These are phyloP conservation scores for Tetradesmus obliquus DNA, from an alignment of 139 green algal genomes.

Conservation along the genomic window DNA sequence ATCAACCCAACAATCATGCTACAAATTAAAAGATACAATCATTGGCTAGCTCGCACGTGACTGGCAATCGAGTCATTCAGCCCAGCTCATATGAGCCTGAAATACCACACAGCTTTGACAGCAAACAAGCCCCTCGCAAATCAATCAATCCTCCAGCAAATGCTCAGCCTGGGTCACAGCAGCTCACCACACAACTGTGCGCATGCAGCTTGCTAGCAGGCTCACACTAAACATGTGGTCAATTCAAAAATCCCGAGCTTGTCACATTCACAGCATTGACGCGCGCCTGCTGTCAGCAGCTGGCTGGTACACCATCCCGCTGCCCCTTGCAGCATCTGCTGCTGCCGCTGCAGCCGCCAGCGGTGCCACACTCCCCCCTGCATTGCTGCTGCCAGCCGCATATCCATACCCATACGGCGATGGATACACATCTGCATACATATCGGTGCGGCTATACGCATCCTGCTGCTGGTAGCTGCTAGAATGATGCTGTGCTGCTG, in stretches of 20 bases:
- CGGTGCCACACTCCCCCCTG: neutral
- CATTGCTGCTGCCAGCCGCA: neutral
- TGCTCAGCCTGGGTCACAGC: too few species aligned
- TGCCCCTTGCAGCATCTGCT: neutral
- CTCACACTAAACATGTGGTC: neutral
- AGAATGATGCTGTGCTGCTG: neutral
- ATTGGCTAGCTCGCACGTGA: too few species aligned
- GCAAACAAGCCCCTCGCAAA: too few species aligned
- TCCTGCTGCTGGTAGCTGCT: neutral
- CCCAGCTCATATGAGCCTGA: too few species aligned
- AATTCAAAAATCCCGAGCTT: neutral
- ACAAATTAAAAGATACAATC: too few species aligned
- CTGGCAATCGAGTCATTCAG: too few species aligned
- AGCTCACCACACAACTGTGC: too few species aligned
- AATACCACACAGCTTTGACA: too few species aligned
- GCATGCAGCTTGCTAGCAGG: too few species aligned
- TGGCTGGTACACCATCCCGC: neutral
- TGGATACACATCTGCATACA: neutral
- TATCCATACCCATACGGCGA: neutral
- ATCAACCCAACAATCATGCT: too few species aligned
- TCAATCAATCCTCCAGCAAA: too few species aligned
- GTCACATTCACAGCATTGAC: neutral
- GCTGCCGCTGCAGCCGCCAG: neutral
- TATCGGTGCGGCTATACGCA: neutral
- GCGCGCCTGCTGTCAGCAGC: neutral